These are phyloP conservation scores for Sugiyamaella japonica DNA, from an alignment of 1,139 yeast genomes.

Conservation along the genomic window DNA sequence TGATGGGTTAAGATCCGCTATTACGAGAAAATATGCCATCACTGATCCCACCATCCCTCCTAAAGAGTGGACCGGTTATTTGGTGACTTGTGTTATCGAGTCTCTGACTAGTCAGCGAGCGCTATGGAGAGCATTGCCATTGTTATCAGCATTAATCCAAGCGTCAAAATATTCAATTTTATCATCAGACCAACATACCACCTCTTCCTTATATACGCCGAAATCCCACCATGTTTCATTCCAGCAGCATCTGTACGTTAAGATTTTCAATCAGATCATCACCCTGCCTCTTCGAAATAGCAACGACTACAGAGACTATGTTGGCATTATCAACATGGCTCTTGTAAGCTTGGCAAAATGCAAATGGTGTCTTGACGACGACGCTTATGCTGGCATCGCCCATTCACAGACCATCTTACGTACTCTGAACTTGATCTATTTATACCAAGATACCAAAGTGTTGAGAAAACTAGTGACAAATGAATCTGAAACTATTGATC, in stretches of 20 bases:
- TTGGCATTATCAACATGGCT: slow-evolving; percentile 16
- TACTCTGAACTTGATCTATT: slow-evolving; percentile 4
- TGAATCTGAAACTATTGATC: not conserved
- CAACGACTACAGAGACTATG: not conserved
- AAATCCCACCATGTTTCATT: slow-evolving; percentile 1
- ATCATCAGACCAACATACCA: slow-evolving; percentile 42
- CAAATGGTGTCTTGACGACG: slow-evolving; percentile 17
- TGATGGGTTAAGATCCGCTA: slow-evolving; percentile 44
- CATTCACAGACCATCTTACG: slow-evolving; percentile 1
- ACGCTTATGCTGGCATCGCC: not conserved
- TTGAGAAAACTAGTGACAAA: not conserved
- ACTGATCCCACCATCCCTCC: slow-evolving; percentile 63
- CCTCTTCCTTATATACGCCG: no score
- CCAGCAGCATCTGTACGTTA: slow-evolving; percentile 24
- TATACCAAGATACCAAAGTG: slow-evolving; percentile 3
- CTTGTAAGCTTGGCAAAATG: slow-evolving; percentile 16
- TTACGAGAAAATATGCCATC: slow-evolving; percentile 55
- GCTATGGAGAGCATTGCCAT: slow-evolving; percentile 59
- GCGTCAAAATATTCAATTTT: slow-evolving; percentile 12
- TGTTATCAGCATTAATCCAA: slow-evolving; percentile 52
- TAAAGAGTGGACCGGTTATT: slow-evolving; percentile 51
- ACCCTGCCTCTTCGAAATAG: slow-evolving; percentile 6
- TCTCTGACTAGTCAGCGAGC: slow-evolving; percentile 23
- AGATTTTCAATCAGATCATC: slow-evolving; percentile 20
- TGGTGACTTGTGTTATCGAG: slow-evolving; percentile 43